A percentile compares a stretch with the other conserved stretches of the same genome.
phyloP scores from a whole-genome alignment of 225 moss, liverwort and hornwort genomes.

The Marchantia polymorpha region DNA sequence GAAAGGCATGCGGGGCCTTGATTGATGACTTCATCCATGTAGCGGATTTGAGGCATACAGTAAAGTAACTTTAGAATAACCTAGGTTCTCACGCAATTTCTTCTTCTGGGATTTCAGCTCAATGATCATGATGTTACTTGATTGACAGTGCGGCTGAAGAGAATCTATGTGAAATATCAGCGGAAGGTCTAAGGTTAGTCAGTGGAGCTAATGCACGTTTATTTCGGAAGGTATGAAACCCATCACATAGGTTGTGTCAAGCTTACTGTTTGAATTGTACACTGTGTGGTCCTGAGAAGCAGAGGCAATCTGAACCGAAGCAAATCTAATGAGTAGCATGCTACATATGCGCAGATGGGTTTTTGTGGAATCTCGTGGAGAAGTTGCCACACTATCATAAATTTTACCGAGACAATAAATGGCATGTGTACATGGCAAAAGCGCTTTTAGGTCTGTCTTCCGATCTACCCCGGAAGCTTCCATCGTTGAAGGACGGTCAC shows the following conservation, averaged over 20 bases:
- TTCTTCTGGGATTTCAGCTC: neutral
- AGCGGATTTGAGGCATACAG: neutral
- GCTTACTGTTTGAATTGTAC: neutral
- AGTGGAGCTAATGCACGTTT: neutral
- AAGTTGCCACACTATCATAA: neutral
- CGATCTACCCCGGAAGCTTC: neutral
- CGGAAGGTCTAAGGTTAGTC: neutral
- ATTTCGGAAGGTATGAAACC: neutral
- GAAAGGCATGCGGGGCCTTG: neutral
- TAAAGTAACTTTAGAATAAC: neutral
- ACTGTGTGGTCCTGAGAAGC: neutral
- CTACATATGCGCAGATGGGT: slow-evolving; percentile 5
- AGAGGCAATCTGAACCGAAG: neutral
- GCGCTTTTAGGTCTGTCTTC: neutral
- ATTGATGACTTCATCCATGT: neutral
- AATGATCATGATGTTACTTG: neutral
- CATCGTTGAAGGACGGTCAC: neutral
- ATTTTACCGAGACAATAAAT: slow-evolving; percentile 3
- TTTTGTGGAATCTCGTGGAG: slow-evolving; percentile 6
- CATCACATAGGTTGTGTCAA: neutral
- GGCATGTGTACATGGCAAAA: neutral
- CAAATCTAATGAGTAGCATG: neutral
- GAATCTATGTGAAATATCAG: neutral
- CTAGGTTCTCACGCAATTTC: neutral
- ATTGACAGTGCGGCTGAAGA: neutral